Percentiles rank a stretch among this genome's conserved stretches.
These are phyloP conservation scores for Leccinum sublutescens DNA, from an alignment of 768 basidiomycete species.

Conservation along the genomic window DNA sequence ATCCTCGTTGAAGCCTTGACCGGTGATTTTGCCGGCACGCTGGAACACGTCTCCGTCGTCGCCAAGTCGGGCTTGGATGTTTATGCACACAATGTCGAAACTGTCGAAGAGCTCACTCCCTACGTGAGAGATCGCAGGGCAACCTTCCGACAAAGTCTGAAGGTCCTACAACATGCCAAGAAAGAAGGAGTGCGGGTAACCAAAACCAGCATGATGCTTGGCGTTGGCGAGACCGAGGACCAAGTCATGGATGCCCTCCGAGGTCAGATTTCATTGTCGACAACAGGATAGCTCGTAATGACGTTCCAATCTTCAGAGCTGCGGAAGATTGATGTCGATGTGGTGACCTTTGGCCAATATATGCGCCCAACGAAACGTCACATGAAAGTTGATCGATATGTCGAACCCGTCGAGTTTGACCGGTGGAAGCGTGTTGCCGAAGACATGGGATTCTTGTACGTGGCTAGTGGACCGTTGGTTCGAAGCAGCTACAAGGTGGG, in stretches of 20 bases:
- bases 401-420: conserved; percentile 90
- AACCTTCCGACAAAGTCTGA: conserved; percentile 81
- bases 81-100: conserved; percentile 97
- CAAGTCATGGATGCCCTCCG: conserved; percentile 73
- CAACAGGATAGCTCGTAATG: neutral
- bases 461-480: conserved; percentile 94
- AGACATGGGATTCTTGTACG: conserved; percentile 94
- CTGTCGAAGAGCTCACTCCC: conserved; percentile 90
- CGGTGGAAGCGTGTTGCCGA: conserved; percentile 89
- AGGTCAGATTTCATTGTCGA: conserved; percentile 48
- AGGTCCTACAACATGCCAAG: conserved; percentile 82
- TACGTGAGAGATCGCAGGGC: conserved; percentile 95
- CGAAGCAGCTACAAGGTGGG: conserved; percentile 95
- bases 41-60: conserved; percentile 74
- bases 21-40: conserved; percentile 84
- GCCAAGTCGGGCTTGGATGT: conserved; percentile 95
- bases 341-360: conserved; percentile 99
- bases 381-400: conserved; percentile 98
- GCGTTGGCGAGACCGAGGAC: conserved; percentile 86
- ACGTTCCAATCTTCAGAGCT: conserved; percentile 57
- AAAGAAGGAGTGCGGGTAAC: conserved; percentile 82
- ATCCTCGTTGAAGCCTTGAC: conserved; percentile 97
- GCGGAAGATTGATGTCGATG: conserved; percentile 85
- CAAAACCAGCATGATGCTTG: conserved; percentile 99
- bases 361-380: conserved; percentile 99